Percentiles rank a stretch among this genome's conserved stretches.
Evolutionary conservation across 192 early-diverging fungal species (phyloP).

Genomic region (Piromyces sp.): DNA sequence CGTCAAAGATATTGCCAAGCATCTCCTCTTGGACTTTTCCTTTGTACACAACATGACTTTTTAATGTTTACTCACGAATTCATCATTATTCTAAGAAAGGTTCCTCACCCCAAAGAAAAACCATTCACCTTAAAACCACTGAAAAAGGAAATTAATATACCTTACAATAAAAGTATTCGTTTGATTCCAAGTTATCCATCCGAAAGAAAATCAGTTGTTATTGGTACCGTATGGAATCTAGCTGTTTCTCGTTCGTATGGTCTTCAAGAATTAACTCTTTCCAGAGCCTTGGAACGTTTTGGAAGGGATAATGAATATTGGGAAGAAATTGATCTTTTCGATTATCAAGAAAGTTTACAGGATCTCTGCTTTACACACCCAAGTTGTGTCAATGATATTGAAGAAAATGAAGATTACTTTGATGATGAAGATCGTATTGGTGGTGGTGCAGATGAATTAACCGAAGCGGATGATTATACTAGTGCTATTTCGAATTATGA

Average conservation of each 20-base stretch:
- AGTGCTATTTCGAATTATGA: constrained; percentile 37
- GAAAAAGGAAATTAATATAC: constrained; percentile 1
- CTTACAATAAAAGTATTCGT: constrained; percentile 11
- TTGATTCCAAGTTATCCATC: constrained; percentile 58
- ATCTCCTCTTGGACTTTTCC: constrained; percentile 69
- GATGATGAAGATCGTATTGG: not conserved
- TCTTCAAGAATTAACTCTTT: constrained; percentile 54
- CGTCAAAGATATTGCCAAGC: constrained; percentile 73
- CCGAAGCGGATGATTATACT: constrained; percentile 4
- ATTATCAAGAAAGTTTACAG: constrained; percentile 5
- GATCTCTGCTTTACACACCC: not conserved
- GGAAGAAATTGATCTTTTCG: constrained; percentile 46
- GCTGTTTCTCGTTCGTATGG: constrained; percentile 32
- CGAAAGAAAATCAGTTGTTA: constrained; percentile 64
- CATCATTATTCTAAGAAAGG: constrained; percentile 61
- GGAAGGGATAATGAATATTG: constrained; percentile 61
- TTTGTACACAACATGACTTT: constrained; percentile 80
- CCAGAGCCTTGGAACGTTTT: constrained; percentile 56
- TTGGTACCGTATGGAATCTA: constrained; percentile 85
- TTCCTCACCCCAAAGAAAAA: constrained; percentile 35
- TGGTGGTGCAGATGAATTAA: not conserved
- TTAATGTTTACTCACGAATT: constrained; percentile 90
- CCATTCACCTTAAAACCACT: constrained; percentile 11
- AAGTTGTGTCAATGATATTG: constrained; percentile 3
- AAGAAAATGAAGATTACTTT: constrained; percentile 6